A percentile compares a stretch with the other conserved stretches of the same genome.
Evolutionary conservation across 1,284 basidiomycete genomes (phyloP).

Genomic region (Papiliotrema laurentii): DNA sequence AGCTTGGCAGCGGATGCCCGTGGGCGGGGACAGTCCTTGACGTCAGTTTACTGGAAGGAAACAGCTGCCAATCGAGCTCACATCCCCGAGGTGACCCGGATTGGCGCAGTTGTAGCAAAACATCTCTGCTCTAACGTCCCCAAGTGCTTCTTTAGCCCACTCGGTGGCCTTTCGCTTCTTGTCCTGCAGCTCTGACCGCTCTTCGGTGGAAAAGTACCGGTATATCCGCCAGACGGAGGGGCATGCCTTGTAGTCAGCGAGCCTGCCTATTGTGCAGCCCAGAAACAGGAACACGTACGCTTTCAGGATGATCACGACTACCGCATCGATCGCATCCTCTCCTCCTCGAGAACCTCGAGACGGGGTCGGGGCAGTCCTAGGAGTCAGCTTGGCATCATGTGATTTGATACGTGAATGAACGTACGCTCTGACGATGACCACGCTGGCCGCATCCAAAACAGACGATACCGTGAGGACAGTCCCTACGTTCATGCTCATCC

Average conservation of each 20-base stretch:
- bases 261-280: neutral
- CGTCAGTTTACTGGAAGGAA: constrained; percentile 9
- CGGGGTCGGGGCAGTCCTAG: constrained; percentile 71
- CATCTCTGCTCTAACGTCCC: constrained; percentile 39
- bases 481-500: constrained; percentile 74
- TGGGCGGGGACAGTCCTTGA: constrained; percentile 65
- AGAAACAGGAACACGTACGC: constrained; percentile 51
- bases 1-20: constrained; percentile 55
- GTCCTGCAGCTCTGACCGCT: constrained; percentile 54
- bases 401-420: constrained; percentile 12
- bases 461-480: constrained; percentile 77
- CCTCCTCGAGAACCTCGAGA: constrained; percentile 33
- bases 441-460: constrained; percentile 83
- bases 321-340: constrained; percentile 71
- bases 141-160: constrained; percentile 39
- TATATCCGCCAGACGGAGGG: constrained; percentile 85
- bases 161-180: constrained; percentile 19
- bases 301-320: constrained; percentile 61
- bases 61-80: constrained; percentile 48
- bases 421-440: constrained; percentile 71
- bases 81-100: constrained; percentile 78
- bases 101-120: constrained; percentile 81
- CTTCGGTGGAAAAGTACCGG: constrained; percentile 62
- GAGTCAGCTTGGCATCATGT: neutral
- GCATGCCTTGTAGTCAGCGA: constrained; percentile 60